Base-by-base conservation (phyloP, 2,329 filamentous ascomycete species). In the Ophiocordyceps camponoti-leonardi region DNA sequence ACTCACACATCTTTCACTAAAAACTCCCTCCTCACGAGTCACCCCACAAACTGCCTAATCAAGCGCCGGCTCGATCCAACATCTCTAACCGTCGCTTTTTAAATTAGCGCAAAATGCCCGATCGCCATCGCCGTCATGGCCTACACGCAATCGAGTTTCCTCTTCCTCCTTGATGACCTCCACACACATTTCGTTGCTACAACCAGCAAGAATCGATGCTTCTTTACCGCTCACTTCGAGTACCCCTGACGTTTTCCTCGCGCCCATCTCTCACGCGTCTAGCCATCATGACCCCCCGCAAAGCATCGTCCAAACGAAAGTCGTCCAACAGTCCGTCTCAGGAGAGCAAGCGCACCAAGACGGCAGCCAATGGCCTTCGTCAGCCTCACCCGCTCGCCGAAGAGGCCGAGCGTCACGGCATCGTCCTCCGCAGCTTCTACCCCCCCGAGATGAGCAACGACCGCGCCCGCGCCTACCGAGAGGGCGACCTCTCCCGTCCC, bases 391-490 rank as follows among this genome's bases (percentile, higher is more conserved):
- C 66, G 12, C 65, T 66, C 40, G 57, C 67, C n/a, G 54, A 60
- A 16, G 61, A 67, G 20, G 62, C 69, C 10, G 70, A 73, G 50
- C 61, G 68, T 20, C 52, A 80, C 51, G 79, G 78, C 18, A 77
- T 85, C 44, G 76, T 85, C 0, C 66, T 82, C 33, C 77, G 81
- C 39, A 72, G 83, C 43, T 94, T 80, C 64, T 95, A 94, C 53
- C 86, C 86, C 0, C 74, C 76, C 1, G 86, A 94, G 58, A 93
- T 95, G 80, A 83, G 73, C 64, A 92, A 86, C 54, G 75, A 73
- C 44, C 79, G 87, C 37, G 87, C 83, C 45, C 67, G 69, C 6
- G 79, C 81, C 44, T 95, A 94, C 62, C 82, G 74, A 45, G 63
- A 72, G n/a, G 72, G 81, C 45, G 70, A 75, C 43, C 66, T 93